Evolutionary conservation across 106 monocot species (phyloP), one percentile per base, ranked within the genome.

Genomic region (Phalaenopsis aphrodite): DNA sequence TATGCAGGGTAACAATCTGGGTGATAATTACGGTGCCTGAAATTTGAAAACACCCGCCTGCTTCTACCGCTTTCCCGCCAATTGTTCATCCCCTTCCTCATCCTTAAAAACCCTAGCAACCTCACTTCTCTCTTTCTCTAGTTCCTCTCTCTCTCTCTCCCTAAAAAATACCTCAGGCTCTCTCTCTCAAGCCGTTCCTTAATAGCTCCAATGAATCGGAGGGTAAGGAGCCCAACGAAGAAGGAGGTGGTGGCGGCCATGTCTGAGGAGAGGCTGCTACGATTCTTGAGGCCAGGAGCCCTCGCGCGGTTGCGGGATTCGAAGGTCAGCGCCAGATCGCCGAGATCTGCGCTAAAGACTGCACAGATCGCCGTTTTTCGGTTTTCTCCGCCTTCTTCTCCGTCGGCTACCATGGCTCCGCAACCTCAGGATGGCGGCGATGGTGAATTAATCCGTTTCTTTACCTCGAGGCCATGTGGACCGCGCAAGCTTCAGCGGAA

Each of bases 241-340:
- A 49, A 15, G 12, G 41, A 5, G 10, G 12, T 8, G 2, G 45
- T 45, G 24, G 8, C 66, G 24, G 52, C 73, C n/a, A 80, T 19
- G 72, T 73, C 78, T 19, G 83, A 83, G 4, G 83, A 84, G 17
- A 24, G 75, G 24, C 23, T 84, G 14, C 79, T 78, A 30, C 19
- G 79, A 14, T 84, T 84, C 43, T 45, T 84, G 11, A 55, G 79
- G 5, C 83, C 83, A 4, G 83, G 83, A 58, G 83, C 83, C 5
- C 79, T 84, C 4, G 83, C 83, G 10, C 83, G 75, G 46, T 39
- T 84, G 2, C 79, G 83, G 58, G 83, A 84, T 47, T 84, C 83
- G 12, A 41, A 77, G 64, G 75, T 78, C 61, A 64, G 43, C 78
- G 56, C 74, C 14, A 73, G 74, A 58, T 61, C 79, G 1, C 65